These are phyloP conservation scores for Ophiocordyceps camponoti-rufipedis DNA, from an alignment of 2,329 filamentous ascomycete species.

Conservation along the genomic window DNA sequence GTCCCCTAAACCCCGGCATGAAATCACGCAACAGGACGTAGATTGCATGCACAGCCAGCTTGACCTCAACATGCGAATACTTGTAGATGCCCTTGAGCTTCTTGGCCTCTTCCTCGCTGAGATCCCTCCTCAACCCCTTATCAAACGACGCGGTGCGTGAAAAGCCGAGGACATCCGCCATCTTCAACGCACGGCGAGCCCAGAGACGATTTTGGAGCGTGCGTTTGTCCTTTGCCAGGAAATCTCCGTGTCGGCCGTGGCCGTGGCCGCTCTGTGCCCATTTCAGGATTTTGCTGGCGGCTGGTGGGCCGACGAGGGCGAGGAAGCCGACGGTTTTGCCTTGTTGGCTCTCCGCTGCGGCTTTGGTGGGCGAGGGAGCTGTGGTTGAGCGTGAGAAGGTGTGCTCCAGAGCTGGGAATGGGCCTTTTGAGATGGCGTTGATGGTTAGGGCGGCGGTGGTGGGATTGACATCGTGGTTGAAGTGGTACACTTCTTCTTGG, in stretches of 20 bases:
- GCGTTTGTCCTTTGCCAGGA: conserved; percentile 7
- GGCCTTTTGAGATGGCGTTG: too few species aligned
- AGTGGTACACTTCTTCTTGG: too few species aligned
- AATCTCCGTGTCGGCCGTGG: conserved; percentile 9
- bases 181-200: conserved; percentile 10
- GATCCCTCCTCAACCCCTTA: too few species aligned
- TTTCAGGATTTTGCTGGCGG: conserved; percentile 9
- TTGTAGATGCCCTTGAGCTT: conserved; percentile 2
- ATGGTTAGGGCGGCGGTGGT: too few species aligned
- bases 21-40: conserved; percentile 11
- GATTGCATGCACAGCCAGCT: conserved; percentile 16
- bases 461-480: too few species aligned
- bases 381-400: background rate
- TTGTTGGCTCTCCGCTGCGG: background rate
- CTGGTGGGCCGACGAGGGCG: conserved; percentile 3
- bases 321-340: conserved; percentile 16
- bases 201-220: conserved; percentile 13
- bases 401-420: too few species aligned
- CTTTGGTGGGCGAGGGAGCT: background rate
- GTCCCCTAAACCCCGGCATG: conserved; percentile 1
- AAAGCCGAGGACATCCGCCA: conserved; percentile 9
- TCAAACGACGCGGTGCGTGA: too few species aligned
- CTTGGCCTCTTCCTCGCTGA: background rate
- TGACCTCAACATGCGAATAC: conserved; percentile 19
- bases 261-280: conserved; percentile 18